Evolutionary conservation across 2,329 filamentous ascomycete genomes (phyloP), one percentile per base, ranked within the genome.

Genomic region (Fusarium nisikadoi): DNA sequence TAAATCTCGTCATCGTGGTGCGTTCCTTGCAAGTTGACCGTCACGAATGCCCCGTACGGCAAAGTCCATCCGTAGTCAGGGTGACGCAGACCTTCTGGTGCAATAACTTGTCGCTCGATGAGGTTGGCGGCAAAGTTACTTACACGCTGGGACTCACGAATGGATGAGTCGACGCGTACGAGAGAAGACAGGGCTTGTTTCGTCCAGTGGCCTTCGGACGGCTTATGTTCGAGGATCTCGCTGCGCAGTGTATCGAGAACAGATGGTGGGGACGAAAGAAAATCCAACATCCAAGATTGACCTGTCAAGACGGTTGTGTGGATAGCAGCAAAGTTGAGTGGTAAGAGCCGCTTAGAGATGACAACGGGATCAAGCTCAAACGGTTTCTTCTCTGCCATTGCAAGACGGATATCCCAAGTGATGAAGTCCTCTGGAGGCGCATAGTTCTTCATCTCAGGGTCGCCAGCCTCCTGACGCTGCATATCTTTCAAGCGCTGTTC

Each of bases 291-390:
- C 36, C 83, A 79, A 38, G 83, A 83, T 49, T 85, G 84, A 6
- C 84, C 83, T 0, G 87, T 88, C 17, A 89, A 73, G 11, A 85
- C 83, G 0, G 88, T 89, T 4, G 88, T 90, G 77, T 90, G 88
- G 31, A 89, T 88, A 23, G 87, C 85, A 6, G 87, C 88, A 65
- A 90, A 89, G 74, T 89, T 86, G 46, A 90, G 80, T 1, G 87
- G 86, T 39, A 90, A 79, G 9, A 90, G 77, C 19, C 86, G 82
- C 67, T 86, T 83, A 4, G 86, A 85, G 20, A 90, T 83, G 45
- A 83, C 81, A 6, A 80, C 75, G 0, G 87, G 83, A 29, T 85
- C 79, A 27, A 88, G 81, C 62, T 90, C 86, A 13, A 76, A 73
- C 0, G 59, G 6, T 8, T 80, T 80, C 10, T 80, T 80, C 58